These are phyloP conservation scores for Schizosaccharomyces lindneri DNA, from an alignment of 805 yeast species.

Conservation along the genomic window DNA sequence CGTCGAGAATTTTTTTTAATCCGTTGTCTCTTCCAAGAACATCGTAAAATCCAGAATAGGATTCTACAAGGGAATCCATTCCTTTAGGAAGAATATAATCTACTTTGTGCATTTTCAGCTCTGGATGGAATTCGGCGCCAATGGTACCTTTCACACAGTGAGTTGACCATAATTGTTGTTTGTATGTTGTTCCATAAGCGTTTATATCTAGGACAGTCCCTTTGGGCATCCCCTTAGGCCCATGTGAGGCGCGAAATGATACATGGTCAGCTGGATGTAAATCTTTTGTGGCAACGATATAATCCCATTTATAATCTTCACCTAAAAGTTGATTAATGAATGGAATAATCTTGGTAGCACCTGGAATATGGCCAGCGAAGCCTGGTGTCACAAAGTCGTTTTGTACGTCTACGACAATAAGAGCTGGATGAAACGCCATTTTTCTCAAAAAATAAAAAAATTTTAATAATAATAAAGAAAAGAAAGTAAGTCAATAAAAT, in stretches of 20 bases:
- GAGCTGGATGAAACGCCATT: neutral
- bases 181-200: neutral
- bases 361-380: neutral
- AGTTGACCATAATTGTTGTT: neutral
- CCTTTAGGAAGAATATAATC: neutral
- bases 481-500: no score
- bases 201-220: neutral
- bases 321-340: neutral
- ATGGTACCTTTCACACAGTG: neutral
- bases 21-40: neutral
- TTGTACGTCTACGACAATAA: constrained; percentile 1
- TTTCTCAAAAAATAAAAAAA: no score
- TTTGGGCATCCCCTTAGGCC: neutral
- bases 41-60: constrained; percentile 1
- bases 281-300: constrained; percentile 1
- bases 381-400: neutral
- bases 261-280: constrained; percentile 1
- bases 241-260: neutral
- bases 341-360: neutral
- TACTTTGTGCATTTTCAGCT: neutral
- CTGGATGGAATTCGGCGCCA: neutral
- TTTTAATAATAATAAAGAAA: no score
- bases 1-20: neutral
- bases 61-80: neutral
- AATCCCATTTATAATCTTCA: neutral